phyloP scores from a whole-genome alignment of 1,139 yeast species.

The Diutina neorugosa region DNA sequence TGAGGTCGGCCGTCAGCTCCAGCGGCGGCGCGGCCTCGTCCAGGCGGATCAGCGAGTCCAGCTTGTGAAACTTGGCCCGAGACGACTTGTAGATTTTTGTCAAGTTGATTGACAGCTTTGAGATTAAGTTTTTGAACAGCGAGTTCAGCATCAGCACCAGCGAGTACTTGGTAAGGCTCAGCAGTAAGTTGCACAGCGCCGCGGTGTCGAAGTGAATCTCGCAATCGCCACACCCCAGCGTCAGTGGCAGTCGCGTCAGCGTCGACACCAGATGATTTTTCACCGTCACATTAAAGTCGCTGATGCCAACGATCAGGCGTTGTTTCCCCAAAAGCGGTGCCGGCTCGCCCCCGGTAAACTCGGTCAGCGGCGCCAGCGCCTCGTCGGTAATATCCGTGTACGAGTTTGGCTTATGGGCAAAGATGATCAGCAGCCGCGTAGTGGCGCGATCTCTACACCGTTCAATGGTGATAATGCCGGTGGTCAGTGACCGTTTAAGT shows the following conservation, averaged over 20 bases:
- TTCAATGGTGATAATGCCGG: constrained; percentile 4
- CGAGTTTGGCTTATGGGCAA: neutral
- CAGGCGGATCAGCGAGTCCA: constrained; percentile 2
- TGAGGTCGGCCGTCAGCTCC: neutral
- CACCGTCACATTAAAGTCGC: neutral
- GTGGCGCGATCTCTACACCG: neutral
- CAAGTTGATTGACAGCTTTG: neutral
- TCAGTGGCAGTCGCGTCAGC: neutral
- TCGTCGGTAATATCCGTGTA: neutral
- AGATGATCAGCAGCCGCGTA: neutral
- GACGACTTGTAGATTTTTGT: neutral
- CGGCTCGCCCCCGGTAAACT: neutral
- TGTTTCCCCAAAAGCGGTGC: neutral
- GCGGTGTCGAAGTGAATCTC: neutral
- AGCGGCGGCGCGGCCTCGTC: neutral
- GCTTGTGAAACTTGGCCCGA: constrained; percentile 3
- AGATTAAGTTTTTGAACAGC: neutral
- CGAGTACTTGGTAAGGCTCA: constrained; percentile 1
- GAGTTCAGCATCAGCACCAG: constrained; percentile 3
- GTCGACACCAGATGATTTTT: neutral
- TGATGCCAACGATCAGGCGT: neutral
- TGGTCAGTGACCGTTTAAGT: neutral
- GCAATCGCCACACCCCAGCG: neutral
- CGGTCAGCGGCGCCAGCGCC: neutral
- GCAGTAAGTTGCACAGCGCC: neutral